phyloP scores from a whole-genome alignment of 306 rosid genomes.

The Vigna mungo region DNA sequence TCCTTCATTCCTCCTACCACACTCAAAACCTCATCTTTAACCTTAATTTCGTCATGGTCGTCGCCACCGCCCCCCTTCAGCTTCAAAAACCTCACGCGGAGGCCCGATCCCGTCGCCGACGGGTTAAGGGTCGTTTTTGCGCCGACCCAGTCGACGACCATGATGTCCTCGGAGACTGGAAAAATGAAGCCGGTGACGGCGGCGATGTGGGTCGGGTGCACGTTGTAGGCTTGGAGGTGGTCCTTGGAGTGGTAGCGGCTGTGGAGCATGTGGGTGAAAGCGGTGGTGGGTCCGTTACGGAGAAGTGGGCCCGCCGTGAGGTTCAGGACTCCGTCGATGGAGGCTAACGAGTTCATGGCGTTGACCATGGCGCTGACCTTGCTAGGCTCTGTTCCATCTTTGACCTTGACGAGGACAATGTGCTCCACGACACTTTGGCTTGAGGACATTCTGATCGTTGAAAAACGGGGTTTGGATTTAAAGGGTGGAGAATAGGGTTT shows the following conservation, averaged over 20 bases:
- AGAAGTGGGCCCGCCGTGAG: slow-evolving; percentile 63
- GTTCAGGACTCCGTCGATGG: slow-evolving; percentile 61
- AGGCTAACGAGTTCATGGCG: slow-evolving; percentile 51
- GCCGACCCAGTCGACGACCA: slow-evolving; percentile 78
- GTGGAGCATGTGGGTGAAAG: slow-evolving; percentile 77
- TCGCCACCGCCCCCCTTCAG: slow-evolving; percentile 51
- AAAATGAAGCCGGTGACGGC: slow-evolving; percentile 58
- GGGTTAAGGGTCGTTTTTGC: slow-evolving; percentile 16
- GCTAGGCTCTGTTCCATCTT: slow-evolving; percentile 54
- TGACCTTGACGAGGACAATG: slow-evolving; percentile 73
- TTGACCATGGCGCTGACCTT: slow-evolving; percentile 41
- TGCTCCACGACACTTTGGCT: slow-evolving; percentile 63
- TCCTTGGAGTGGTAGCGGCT: slow-evolving; percentile 70
- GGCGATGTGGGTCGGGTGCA: slow-evolving; percentile 57
- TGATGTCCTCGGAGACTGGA: slow-evolving; percentile 64
- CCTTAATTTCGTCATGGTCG: slow-evolving; percentile 1
- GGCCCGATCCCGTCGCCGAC: slow-evolving; percentile 49
- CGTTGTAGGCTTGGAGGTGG: slow-evolving; percentile 53
- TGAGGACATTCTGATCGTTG: slow-evolving; percentile 47
- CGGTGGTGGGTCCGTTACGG: slow-evolving; percentile 45
- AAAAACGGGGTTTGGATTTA: neutral
- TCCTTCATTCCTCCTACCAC: slow-evolving; percentile 50
- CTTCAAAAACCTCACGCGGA: slow-evolving; percentile 62
- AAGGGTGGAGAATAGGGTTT: neutral
- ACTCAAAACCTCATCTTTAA: slow-evolving; percentile 56